Evolutionary conservation across 1,139 yeast species (phyloP), one percentile per base, ranked within the genome.

Genomic region (Meyerozyma smithsonii): DNA sequence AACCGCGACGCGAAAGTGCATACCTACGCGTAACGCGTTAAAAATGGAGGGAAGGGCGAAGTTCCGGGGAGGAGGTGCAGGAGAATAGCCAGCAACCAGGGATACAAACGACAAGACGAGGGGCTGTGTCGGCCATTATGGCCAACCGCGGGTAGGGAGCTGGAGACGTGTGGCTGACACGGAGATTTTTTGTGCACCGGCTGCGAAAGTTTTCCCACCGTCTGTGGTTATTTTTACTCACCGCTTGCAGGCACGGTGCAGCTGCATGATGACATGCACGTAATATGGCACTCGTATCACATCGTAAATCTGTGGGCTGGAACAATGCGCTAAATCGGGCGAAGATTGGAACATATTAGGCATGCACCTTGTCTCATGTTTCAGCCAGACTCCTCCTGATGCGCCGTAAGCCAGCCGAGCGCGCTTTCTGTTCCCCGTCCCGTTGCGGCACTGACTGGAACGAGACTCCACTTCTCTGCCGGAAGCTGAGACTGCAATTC

Each of bases 401-500:
- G 39, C 7, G 39, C 26, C 3, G 42, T 42, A 11, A 78, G 58
- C 84, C 84, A 79, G 10, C 74, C 69, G 34, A 81, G 50, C 0
- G 74, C 78, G 12, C 52, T 52, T 0, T 51, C 50, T 14, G 83
- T 47, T 7, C 79, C 78, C 34, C 56, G 53, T 0, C 85, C 84
- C 0, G 82, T 70, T 44, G 62, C 66, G 0, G 87, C 92, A 54
- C 86, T 79, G 30, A 79, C 77, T 36, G 66, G 54, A 32, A 56
- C 39, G 1, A 77, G 62, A 3, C 50, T 42, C 71, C 76, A 73
- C 39, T 61, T 58, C 30, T 63, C 60, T 6, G 41, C 35, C 2
- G 59, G 58, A 12, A 56, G 42, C 28, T 51, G 56, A n/a, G 46
- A 46, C 4, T 54, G 51, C 28, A 64, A 46, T 30, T 61, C 60